Evolutionary conservation across 805 yeast genomes (phyloP).

Genomic region (Schwanniomyces pseudopolymorphus): DNA sequence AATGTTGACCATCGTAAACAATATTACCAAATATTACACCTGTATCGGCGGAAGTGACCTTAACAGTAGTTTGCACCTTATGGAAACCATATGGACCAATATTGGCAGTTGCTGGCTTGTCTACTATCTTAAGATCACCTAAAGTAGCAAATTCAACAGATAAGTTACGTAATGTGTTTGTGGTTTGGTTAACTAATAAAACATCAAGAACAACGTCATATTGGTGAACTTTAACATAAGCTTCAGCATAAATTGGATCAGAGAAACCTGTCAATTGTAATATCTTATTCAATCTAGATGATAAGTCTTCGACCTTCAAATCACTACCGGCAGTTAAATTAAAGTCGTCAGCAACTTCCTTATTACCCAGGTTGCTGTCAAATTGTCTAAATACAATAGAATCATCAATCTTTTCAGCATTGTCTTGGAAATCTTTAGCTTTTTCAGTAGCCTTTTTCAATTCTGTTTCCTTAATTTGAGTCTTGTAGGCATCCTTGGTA

Average conservation of each 20-base stretch:
- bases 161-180: slow-evolving; percentile 82
- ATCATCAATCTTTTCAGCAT: slow-evolving; percentile 78
- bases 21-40: slow-evolving; percentile 98
- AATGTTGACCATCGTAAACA: slow-evolving; percentile 93
- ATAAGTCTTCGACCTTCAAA: slow-evolving; percentile 54
- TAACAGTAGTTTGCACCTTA: slow-evolving; percentile 81
- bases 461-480: slow-evolving; percentile 63
- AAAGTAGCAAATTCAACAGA: slow-evolving; percentile 94
- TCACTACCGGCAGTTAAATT: slow-evolving; percentile 50
- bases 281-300: slow-evolving; percentile 83
- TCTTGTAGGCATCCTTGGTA: slow-evolving; percentile 79
- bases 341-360: slow-evolving; percentile 50
- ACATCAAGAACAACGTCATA: slow-evolving; percentile 95
- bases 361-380: slow-evolving; percentile 38
- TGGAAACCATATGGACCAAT: slow-evolving; percentile 98
- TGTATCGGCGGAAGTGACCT: slow-evolving; percentile 96
- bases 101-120: slow-evolving; percentile 84
- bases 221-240: slow-evolving; percentile 93
- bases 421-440: slow-evolving; percentile 57
- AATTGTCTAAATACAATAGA: slow-evolving; percentile 79
- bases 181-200: slow-evolving; percentile 90
- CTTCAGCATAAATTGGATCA: slow-evolving; percentile 98
- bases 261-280: slow-evolving; percentile 97
- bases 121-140: slow-evolving; percentile 94
- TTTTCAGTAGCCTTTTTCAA: slow-evolving; percentile 54